Evolutionary conservation across 1,284 basidiomycete genomes (phyloP), one percentile per base, ranked within the genome.

Genomic region (Cryptococcus floricola): DNA sequence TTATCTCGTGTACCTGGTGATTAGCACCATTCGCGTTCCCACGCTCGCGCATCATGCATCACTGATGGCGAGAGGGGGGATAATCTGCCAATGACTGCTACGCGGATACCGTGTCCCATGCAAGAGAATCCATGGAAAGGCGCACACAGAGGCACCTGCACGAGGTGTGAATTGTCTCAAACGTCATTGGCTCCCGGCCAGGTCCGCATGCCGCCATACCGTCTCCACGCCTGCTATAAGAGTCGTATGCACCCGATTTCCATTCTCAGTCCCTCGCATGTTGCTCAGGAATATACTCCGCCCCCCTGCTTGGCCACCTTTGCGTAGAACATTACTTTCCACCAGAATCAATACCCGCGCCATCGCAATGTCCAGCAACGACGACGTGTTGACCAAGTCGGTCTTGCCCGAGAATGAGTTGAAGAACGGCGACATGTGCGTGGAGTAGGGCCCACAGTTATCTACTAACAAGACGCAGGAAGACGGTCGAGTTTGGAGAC

Each of bases 381-480:
- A 45, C 38, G 61, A 63, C 46, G 27, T 58, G 3, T 44, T 63
- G 37, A 61, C 58, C 31, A 60, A 63, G 34, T 62, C 65, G 3
- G 74, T 75, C 3, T 61, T 76, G 28, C 69, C 72, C 48, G 71
- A 67, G 8, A 65, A 67, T 41, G 87, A 89, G 62, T 80, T 91
- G 52, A 78, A 82, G 59, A 87, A 89, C 80, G 89, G 88, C 42
- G 82, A 89, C 72, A 87, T 90, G 88, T 87, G 68, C 52, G 66
- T 62, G 39, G 7, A 9, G 28, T 18, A 23, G 28, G 16, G 19
- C 19, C 48, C n/a, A 14, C 28, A 6, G 16, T n/a, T 8, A 2
- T 31, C 2, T 37, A 47, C 53, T 59, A 52, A 52, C 23, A 1
- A 9, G 27, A 12, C 31, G 43, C 42, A 71, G 69, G 65, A 77